Evolutionary conservation across 495 filamentous ascomycete species (phyloP), one percentile per base, ranked within the genome.

Genomic region (Neurospora sp.): DNA sequence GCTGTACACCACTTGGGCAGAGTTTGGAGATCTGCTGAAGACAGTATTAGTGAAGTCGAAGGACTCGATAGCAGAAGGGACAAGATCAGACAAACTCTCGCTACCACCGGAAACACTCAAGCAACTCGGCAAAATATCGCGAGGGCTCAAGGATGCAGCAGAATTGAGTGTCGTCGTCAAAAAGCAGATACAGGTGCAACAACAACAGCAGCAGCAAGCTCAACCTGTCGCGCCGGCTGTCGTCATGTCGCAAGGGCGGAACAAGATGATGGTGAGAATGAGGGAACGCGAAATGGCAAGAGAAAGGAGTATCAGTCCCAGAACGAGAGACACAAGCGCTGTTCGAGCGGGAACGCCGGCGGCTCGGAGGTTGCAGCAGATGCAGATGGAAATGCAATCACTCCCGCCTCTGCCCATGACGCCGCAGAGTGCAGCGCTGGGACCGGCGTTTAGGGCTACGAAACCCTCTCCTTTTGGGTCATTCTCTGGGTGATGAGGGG

Each of bases 381-480:
- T 68, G 69, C 75, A 78, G 31, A 75, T 75, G 18, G 76, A 71
- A 44, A 73, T 72, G 35, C 35, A 41, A 31, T 22, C 35, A 20
- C 76, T 76, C 41, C 61, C 75, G 41, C 72, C 74, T 22, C 40
- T 82, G 20, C 81, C 81, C 9, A 79, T 83, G 76, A 82, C 82
- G 39, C 92, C 92, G 7, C 82, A 93, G 68, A 92, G 90, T 76
- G 92, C 92, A 9, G 92, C 92, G 16, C 84, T 94, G 4, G 92
- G 92, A 12, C 90, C 74, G 27, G 76, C 76, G 3, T 72, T 75
- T 27, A 89, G 22, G 91, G 76, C 76, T 3, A 77, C 76, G 40
- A 74, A 71, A 42, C 73, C 73, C 22, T 72, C 74, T n/a, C 71
- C 73, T 14, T 59, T 59, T 38, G 70, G 45, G 73, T 65, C 73